Conservation (phyloP, 805 yeast genomes). For the Wickerhamomyces ciferrii region DNA sequence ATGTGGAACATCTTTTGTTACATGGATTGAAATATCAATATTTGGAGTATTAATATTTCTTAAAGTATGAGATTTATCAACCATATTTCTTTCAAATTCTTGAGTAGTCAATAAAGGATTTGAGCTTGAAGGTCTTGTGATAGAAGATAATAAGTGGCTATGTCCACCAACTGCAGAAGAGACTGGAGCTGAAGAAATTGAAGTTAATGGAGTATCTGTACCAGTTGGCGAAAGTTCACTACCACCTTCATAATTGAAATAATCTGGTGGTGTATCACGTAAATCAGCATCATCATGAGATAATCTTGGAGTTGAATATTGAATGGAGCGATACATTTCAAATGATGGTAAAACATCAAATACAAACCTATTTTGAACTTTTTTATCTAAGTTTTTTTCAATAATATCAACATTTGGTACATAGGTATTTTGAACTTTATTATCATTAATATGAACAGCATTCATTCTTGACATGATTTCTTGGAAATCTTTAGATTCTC, state of each 20-base stretch:
- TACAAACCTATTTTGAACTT: constrained; percentile 8
- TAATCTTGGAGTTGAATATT: constrained; percentile 35
- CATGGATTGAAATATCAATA: constrained; percentile 40
- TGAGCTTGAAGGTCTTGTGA: background rate
- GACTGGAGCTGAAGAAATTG: background rate
- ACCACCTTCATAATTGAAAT: constrained; percentile 17
- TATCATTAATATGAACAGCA: background rate
- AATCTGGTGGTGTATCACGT: constrained; percentile 29
- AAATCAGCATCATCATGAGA: constrained; percentile 21
- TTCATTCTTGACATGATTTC: background rate
- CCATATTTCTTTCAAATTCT: constrained; percentile 37
- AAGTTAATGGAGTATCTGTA: background rate
- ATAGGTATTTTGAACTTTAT: background rate
- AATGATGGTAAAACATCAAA: constrained; percentile 64
- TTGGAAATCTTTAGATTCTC: background rate
- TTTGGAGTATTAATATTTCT: constrained; percentile 30
- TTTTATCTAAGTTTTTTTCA: constrained; percentile 2
- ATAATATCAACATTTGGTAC: background rate
- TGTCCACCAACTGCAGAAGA: background rate
- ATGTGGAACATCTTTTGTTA: constrained; percentile 45
- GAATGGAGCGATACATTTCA: constrained; percentile 54
- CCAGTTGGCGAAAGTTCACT: constrained; percentile 1
- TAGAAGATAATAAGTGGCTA: background rate
- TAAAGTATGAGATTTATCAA: constrained; percentile 46
- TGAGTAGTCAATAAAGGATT: background rate